Percentiles rank a stretch among this genome's conserved stretches.
phyloP scores from a whole-genome alignment of 148 eudicot species.

The Bassia scoparia region DNA sequence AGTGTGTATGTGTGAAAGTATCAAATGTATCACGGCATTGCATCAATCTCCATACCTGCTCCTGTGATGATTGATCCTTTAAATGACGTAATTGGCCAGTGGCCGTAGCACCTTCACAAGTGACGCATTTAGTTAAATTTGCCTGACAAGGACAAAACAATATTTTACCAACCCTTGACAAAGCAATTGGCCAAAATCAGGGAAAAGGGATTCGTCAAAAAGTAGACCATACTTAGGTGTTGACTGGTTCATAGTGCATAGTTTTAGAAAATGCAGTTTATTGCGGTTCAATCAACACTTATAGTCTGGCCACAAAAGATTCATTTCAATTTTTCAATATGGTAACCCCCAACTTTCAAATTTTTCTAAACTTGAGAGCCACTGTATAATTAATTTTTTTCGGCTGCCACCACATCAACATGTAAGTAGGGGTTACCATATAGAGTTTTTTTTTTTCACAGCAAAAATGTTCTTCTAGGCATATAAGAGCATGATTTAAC shows the following conservation, averaged over 20 bases:
- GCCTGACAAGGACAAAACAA: conserved; percentile 38
- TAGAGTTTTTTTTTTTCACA: no score
- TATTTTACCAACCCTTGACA: neutral
- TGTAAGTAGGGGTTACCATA: no score
- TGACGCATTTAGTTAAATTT: conserved; percentile 83
- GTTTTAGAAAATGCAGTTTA: no score
- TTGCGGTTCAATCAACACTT: no score
- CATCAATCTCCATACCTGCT: conserved; percentile 50
- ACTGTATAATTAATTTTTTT: no score
- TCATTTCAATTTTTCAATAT: no score
- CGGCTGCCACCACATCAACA: no score
- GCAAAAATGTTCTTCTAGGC: no score
- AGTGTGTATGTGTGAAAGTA: neutral
- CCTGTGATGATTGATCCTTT: conserved; percentile 80
- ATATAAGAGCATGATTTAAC: conserved; percentile 28
- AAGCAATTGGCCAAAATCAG: neutral
- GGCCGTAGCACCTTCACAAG: conserved; percentile 84
- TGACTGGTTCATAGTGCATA: no score
- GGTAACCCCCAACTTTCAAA: no score
- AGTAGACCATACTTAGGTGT: neutral
- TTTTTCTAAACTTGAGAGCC: no score
- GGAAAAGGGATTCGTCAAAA: neutral
- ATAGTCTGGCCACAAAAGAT: no score
- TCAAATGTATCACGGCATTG: neutral
- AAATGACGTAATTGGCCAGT: conserved; percentile 94